These are phyloP conservation scores for Rhizophagus prolifer DNA, from an alignment of 192 early-diverging fungal species.

Conservation along the genomic window DNA sequence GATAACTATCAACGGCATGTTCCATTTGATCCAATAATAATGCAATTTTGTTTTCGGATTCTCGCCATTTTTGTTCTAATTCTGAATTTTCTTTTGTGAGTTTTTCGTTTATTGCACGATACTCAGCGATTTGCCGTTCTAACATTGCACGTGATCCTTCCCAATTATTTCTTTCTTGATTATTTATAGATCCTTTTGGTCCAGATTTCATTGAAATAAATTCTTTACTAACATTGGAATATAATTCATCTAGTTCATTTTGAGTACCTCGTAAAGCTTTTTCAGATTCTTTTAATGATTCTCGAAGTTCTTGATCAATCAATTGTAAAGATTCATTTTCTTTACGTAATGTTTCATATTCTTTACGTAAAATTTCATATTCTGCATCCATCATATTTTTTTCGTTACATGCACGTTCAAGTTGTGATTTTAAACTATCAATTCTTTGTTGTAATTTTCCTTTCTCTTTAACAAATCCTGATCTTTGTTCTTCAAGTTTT, in stretches of 20 bases:
- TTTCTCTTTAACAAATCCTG: conserved; percentile 17
- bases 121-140: conserved; percentile 19
- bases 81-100: conserved; percentile 26
- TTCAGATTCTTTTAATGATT: neutral
- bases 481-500: conserved; percentile 19
- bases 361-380: conserved; percentile 28
- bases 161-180: neutral
- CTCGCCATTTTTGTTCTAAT: neutral
- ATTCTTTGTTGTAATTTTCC: conserved; percentile 1
- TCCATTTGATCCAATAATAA: conserved; percentile 18
- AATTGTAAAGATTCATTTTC: neutral
- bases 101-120: conserved; percentile 1
- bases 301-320: neutral
- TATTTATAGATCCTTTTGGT: neutral
- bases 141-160: neutral
- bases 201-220: neutral
- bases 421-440: neutral
- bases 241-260: conserved; percentile 19
- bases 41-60: conserved; percentile 20
- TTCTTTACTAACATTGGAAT: neutral
- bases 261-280: neutral
- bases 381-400: conserved; percentile 26
- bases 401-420: conserved; percentile 11
- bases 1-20: conserved; percentile 24
- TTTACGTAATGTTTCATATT: conserved; percentile 24